A percentile compares a stretch with the other conserved stretches of the same genome.
These are phyloP conservation scores for Polytrichum formosum DNA, from an alignment of 225 moss, liverwort and hornwort genomes.

Conservation along the genomic window DNA sequence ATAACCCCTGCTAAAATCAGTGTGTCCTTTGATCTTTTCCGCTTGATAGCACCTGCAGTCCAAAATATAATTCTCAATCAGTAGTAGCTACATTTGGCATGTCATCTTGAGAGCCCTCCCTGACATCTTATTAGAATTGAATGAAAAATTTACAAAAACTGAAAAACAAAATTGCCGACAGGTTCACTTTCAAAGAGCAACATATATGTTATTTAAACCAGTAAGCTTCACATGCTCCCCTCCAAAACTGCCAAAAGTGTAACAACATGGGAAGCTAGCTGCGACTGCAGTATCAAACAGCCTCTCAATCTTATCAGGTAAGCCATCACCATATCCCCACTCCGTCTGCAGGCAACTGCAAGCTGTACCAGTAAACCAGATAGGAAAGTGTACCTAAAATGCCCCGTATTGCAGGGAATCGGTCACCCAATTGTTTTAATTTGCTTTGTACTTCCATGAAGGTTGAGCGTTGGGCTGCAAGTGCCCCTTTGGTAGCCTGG, in stretches of 20 bases:
- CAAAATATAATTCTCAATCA: background rate
- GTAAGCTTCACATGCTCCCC: no score
- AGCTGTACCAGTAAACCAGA: background rate
- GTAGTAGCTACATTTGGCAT: no score
- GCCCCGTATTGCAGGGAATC: slow-evolving; percentile 88
- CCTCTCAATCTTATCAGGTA: background rate
- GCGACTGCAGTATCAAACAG: background rate
- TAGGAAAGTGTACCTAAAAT: slow-evolving; percentile 58
- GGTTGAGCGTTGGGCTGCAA: slow-evolving; percentile 69
- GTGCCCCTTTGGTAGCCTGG: slow-evolving; percentile 75
- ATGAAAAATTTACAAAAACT: no score
- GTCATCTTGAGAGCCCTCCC: no score
- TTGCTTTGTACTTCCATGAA: slow-evolving; percentile 87
- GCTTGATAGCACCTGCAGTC: slow-evolving; percentile 81
- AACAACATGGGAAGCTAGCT: background rate
- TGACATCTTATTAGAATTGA: no score
- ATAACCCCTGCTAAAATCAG: slow-evolving; percentile 86
- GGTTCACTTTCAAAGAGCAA: no score
- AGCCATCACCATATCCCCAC: background rate
- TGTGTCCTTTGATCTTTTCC: slow-evolving; percentile 93
- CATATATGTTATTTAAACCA: no score
- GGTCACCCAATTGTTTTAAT: slow-evolving; percentile 88
- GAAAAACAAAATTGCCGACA: no score
- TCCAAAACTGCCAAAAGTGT: no score
- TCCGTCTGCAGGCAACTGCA: no score